phyloP scores from a whole-genome alignment of 2,329 filamentous ascomycete genomes.

The Alternaria conjuncta region DNA sequence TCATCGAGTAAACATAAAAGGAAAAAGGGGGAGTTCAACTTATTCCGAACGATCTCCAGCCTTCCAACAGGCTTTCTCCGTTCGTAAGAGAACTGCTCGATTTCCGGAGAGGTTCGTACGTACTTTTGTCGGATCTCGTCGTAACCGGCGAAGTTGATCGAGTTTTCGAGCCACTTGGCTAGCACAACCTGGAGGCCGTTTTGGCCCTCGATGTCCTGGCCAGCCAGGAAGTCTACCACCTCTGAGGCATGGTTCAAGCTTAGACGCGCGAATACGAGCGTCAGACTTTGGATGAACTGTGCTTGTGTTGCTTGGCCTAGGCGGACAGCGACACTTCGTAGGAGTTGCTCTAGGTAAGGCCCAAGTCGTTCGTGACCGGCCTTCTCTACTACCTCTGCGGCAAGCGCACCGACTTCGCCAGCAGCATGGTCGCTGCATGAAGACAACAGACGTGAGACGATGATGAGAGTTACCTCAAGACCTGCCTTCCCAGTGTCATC shows the following conservation, averaged over 20 bases:
- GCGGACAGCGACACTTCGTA: constrained; percentile 86
- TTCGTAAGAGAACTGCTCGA: constrained; percentile 2
- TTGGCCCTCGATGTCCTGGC: constrained; percentile 78
- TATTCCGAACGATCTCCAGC: neutral
- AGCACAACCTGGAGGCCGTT: constrained; percentile 89
- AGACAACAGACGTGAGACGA: constrained; percentile 88
- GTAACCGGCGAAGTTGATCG: constrained; percentile 95
- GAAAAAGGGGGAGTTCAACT: neutral
- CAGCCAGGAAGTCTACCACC: constrained; percentile 88
- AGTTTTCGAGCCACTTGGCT: constrained; percentile 96
- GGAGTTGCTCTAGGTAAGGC: constrained; percentile 84
- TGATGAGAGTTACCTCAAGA: constrained; percentile 85
- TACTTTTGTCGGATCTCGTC: constrained; percentile 97
- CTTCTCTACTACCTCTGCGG: constrained; percentile 93
- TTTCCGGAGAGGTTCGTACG: constrained; percentile 42
- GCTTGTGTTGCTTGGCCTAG: constrained; percentile 83
- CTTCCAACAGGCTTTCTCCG: neutral
- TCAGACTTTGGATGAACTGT: constrained; percentile 92
- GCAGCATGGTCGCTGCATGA: constrained; percentile 87
- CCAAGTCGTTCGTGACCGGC: constrained; percentile 90
- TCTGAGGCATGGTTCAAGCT: constrained; percentile 85
- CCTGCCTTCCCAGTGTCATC: constrained; percentile 80
- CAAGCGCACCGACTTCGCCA: constrained; percentile 93
- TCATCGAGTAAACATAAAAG: neutral
- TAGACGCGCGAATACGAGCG: constrained; percentile 90